A percentile compares a stretch with the other conserved stretches of the same genome.
phyloP scores from a whole-genome alignment of 305 asterid species.

The Rubia peregrina region DNA sequence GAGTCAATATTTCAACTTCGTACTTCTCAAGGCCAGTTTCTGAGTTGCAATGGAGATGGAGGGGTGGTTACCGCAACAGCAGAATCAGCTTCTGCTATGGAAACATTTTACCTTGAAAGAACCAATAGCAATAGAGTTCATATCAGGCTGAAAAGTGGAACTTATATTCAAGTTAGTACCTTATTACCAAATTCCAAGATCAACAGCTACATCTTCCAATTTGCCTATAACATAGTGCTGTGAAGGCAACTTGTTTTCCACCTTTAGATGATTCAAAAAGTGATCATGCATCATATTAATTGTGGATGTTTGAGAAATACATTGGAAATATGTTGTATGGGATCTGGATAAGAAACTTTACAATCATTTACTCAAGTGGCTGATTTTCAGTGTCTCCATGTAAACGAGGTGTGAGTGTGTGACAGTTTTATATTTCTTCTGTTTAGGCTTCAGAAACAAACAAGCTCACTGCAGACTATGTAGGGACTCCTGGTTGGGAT shows the following conservation, averaged over 20 bases:
- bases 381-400: neutral
- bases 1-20: conserved; percentile 60
- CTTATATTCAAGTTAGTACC: conserved; percentile 49
- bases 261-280: neutral
- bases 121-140: conserved; percentile 41
- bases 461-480: conserved; percentile 71
- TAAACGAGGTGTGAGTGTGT: conserved; percentile 2
- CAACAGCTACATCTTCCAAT: neutral
- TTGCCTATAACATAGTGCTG: neutral
- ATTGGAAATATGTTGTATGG: neutral
- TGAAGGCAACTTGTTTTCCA: neutral
- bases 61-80: conserved; percentile 41
- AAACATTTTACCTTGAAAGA: conserved; percentile 68
- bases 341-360: neutral
- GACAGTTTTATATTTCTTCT: conserved; percentile 27
- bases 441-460: conserved; percentile 60
- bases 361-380: neutral
- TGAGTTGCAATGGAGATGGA: conserved; percentile 47
- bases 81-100: conserved; percentile 41
- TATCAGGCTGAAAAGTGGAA: conserved; percentile 52
- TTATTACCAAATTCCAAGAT: neutral
- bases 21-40: conserved; percentile 53
- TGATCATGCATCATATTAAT: neutral
- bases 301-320: neutral
- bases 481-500: conserved; percentile 75